phyloP scores from a whole-genome alignment of 2,329 filamentous ascomycete species.

The Anthostomella pinea region DNA sequence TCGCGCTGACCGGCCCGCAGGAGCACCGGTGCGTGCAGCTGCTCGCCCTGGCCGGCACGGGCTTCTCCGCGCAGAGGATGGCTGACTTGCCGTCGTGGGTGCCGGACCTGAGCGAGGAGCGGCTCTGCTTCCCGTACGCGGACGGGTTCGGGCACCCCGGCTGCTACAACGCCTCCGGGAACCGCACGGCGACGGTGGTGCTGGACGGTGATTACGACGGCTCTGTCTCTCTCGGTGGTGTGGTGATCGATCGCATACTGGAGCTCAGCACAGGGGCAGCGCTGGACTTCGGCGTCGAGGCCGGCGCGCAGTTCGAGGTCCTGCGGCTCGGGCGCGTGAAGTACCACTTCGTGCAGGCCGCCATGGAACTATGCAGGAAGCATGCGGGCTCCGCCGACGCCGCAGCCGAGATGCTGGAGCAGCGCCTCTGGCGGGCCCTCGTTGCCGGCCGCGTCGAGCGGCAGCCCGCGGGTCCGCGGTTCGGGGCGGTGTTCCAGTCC shows the following conservation, averaged over 20 bases:
- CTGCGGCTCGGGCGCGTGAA: conserved; percentile 1
- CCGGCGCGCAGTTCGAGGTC: conserved; percentile 2
- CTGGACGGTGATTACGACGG: conserved; percentile 2
- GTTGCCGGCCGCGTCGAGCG: conserved; percentile 6
- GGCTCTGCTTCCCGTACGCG: conserved; percentile 4
- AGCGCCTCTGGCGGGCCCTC: conserved; percentile 7
- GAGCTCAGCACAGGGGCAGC: conserved; percentile 3
- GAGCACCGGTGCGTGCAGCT: conserved; percentile 7
- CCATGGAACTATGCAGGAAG: conserved; percentile 7
- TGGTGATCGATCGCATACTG: conserved; percentile 1
- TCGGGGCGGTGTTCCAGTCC: conserved; percentile 4
- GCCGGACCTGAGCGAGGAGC: conserved; percentile 9
- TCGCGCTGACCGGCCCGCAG: conserved; percentile 1
- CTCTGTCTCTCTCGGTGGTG: conserved; percentile 5
- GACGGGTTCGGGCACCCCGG: neutral
- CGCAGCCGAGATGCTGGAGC: neutral
- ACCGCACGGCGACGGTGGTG: neutral
- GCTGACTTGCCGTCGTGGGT: conserved; percentile 15
- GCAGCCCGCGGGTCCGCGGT: neutral
- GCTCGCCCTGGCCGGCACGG: conserved; percentile 9
- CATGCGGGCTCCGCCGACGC: conserved; percentile 1
- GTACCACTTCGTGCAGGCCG: conserved; percentile 6
- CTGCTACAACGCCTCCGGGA: conserved; percentile 7
- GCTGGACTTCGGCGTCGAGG: conserved; percentile 7
- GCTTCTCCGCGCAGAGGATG: conserved; percentile 2